Conservation (phyloP, 306 rosid genomes). For the Vigna nakashimae region DNA sequence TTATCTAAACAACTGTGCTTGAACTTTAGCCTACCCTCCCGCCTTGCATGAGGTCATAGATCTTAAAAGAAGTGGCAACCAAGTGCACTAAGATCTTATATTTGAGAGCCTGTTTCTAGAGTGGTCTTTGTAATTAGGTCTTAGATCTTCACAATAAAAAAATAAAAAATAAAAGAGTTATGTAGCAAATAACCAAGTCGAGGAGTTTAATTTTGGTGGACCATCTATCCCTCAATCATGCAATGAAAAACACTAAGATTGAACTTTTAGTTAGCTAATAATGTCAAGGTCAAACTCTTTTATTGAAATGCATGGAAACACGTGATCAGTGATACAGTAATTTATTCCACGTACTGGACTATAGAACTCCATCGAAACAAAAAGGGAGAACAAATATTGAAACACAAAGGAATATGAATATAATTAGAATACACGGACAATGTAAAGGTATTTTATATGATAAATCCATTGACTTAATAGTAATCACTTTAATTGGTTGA, state of each 20-base stretch:
- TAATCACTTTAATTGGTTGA: not conserved
- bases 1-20: not conserved
- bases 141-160: not conserved
- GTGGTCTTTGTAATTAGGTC: not conserved
- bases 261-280: not conserved
- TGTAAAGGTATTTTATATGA: not conserved
- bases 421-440: not conserved
- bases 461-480: too few species aligned
- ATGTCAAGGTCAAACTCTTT: not conserved
- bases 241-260: not conserved
- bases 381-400: not conserved
- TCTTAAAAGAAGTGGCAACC: not conserved
- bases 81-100: not conserved
- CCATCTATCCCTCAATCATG: constrained; percentile 6
- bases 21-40: not conserved
- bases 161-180: not conserved
- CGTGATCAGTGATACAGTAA: not conserved
- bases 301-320: not conserved
- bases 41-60: not conserved
- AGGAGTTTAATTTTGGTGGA: not conserved
- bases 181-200: not conserved
- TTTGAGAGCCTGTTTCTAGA: not conserved
- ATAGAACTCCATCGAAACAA: not conserved
- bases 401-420: not conserved
- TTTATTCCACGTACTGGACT: not conserved